Base-by-base conservation (phyloP, 2,329 filamentous ascomycete genomes). In the Didymella exigua region DNA sequence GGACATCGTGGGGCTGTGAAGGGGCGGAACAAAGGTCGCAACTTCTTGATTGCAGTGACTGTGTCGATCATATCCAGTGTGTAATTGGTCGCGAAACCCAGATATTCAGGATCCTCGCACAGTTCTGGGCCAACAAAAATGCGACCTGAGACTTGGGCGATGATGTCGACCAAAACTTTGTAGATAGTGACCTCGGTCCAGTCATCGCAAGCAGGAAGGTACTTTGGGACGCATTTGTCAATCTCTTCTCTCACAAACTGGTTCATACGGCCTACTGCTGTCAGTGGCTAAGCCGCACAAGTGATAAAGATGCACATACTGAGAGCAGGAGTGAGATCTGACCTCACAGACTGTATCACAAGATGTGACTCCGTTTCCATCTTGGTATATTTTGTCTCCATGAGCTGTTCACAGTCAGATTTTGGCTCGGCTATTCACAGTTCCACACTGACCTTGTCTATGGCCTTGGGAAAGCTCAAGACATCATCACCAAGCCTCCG, bases 261-360 rank as follows among this genome's bases (percentile, higher is more conserved):
- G 40, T 70, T 71, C 27, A 76, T 42, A 4, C 71, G 70, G 24
- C 58, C 71, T 73, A 18, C 8, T 3, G 10, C 8, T 30, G 37
- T 70, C 41, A 71, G 60, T 45, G 29, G 9, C n/a, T 21, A 1
- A 30, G 33, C 10, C 10, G 2, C 37, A 6, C 3, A 45, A 7
- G 13, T 19, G 18, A 8, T 4, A 37, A 5, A 13, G 11, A 13
- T 18, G 30, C 10, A 54, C 66, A n/a, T 60, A 75, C 72, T 44
- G n/a, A 76, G 63, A 26, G 66, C 63, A 16, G 73, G 71, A 8
- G 72, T 76, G 9, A 76, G 60, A 36, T 75, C 69, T 0, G 66
- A 62, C 50, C 66, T 73, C 47, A 75, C 58, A 4, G 67, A 50
- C 45, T 73, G 68, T 0, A 49, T 10, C 1, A 60, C 18, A 3